A percentile compares a stretch with the other conserved stretches of the same genome.
Conservation (phyloP, 805 yeast genomes). For the Priceomyces medius region DNA sequence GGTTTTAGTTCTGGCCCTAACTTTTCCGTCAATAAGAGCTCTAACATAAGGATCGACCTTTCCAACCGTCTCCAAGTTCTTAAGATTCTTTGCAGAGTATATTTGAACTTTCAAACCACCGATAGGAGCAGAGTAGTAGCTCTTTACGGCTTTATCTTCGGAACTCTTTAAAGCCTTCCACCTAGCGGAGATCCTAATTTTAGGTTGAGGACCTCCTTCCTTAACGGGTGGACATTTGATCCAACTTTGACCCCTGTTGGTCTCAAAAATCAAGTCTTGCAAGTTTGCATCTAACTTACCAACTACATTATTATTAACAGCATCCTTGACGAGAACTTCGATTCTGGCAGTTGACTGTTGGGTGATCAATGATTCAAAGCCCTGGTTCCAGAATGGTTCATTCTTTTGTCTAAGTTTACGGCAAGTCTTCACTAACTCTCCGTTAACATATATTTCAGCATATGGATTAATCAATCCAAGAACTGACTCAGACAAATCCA, state of each 20-base stretch:
- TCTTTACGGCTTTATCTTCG: slow-evolving; percentile 44
- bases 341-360: slow-evolving; percentile 58
- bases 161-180: slow-evolving; percentile 73
- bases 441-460: slow-evolving; percentile 64
- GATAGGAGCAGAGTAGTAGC: slow-evolving; percentile 54
- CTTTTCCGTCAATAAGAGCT: slow-evolving; percentile 56
- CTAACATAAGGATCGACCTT: slow-evolving; percentile 74
- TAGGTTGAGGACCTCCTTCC: slow-evolving; percentile 37
- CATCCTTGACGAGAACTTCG: slow-evolving; percentile 60
- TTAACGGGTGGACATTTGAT: slow-evolving; percentile 47
- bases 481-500: slow-evolving; percentile 53
- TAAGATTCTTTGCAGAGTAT: slow-evolving; percentile 50
- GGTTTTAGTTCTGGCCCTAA: slow-evolving; percentile 53
- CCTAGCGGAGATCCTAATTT: slow-evolving; percentile 51
- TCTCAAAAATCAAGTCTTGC: slow-evolving; percentile 53
- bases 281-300: slow-evolving; percentile 53
- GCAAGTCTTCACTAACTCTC: slow-evolving; percentile 51
- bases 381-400: slow-evolving; percentile 71
- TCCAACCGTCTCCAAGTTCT: slow-evolving; percentile 64
- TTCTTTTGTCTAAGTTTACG: slow-evolving; percentile 66
- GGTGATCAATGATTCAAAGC: slow-evolving; percentile 59
- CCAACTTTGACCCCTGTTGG: slow-evolving; percentile 49
- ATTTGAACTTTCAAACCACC: slow-evolving; percentile 66
- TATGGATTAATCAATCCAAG: slow-evolving; percentile 59
- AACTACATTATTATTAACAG: slow-evolving; percentile 52